A percentile compares a stretch with the other conserved stretches of the same genome.
phyloP scores from a whole-genome alignment of 495 filamentous ascomycete species.

The Margaritispora aquatica region DNA sequence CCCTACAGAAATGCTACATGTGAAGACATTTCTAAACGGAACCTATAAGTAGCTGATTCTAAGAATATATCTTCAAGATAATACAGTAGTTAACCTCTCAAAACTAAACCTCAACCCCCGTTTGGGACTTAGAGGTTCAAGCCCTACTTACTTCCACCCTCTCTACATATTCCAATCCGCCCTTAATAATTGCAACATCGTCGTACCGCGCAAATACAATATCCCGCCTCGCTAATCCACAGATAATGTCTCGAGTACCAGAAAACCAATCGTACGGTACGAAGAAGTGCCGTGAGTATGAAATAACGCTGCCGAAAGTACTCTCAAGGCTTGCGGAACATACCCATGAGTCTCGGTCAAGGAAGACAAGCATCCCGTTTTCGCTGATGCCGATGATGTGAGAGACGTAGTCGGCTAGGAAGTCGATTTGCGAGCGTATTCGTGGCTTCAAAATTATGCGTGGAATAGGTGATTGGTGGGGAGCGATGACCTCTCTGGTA shows the following conservation, averaged over 20 bases:
- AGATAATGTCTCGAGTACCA: conserved; percentile 14
- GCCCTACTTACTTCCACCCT: conserved; percentile 5
- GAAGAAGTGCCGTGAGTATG: conserved; percentile 18
- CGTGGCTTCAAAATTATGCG: neutral
- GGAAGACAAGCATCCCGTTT: conserved; percentile 24
- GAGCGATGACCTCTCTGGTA: neutral
- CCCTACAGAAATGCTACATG: too few relatives aligned
- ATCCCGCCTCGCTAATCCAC: conserved; percentile 8
- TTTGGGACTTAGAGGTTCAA: neutral
- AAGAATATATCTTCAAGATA: neutral
- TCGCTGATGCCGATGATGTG: conserved; percentile 22
- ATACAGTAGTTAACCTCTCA: neutral
- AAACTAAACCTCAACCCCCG: neutral
- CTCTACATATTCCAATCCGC: conserved; percentile 17
- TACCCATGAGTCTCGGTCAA: conserved; percentile 27
- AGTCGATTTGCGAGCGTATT: conserved; percentile 6
- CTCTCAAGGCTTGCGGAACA: conserved; percentile 21
- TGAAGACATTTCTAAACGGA: neutral
- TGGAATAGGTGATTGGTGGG: neutral
- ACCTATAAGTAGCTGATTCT: neutral
- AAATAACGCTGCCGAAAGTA: neutral
- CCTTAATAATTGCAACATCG: conserved; percentile 16
- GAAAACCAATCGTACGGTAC: conserved; percentile 27
- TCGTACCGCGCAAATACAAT: conserved; percentile 20
- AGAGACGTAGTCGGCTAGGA: conserved; percentile 15